Conservation (phyloP, 1,284 basidiomycete species). For the Irpex sp. region DNA sequence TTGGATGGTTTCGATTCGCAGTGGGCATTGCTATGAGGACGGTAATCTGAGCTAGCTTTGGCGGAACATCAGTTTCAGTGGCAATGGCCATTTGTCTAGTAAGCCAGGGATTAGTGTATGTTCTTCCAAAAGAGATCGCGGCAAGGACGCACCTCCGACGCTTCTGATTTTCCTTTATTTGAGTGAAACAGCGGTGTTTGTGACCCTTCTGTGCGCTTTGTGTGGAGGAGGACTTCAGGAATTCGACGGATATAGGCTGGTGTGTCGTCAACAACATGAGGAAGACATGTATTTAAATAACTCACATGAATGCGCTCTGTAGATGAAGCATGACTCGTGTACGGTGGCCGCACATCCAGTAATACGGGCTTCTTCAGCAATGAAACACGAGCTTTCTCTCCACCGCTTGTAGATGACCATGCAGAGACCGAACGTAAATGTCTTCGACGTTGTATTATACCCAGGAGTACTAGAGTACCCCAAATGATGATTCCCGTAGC, state of each 20-base stretch:
- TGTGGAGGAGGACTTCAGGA: background rate
- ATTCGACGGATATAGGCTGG: conserved; percentile 9
- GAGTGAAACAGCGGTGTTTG: too few species aligned
- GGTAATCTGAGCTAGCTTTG: conserved; percentile 4
- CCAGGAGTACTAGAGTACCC: conserved; percentile 1
- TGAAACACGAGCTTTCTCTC: background rate
- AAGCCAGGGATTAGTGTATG: too few species aligned
- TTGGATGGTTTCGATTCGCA: background rate
- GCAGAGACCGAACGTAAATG: background rate
- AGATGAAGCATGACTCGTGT: background rate
- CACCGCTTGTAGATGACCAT: background rate
- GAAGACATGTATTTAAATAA: background rate
- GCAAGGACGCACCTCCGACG: too few species aligned
- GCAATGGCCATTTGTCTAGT: background rate
- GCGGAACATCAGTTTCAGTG: background rate
- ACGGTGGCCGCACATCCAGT: conserved; percentile 3
- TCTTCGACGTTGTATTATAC: conserved; percentile 4
- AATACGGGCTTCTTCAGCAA: conserved; percentile 1
- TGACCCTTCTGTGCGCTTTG: too few species aligned
- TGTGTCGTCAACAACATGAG: background rate
- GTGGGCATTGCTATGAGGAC: conserved; percentile 10
- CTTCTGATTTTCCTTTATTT: too few species aligned
- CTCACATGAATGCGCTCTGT: background rate
- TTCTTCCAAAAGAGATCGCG: too few species aligned
- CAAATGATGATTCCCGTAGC: conserved; percentile 2